phyloP scores from a whole-genome alignment of 2,329 filamentous ascomycete genomes.

The Fusarium papillatum region DNA sequence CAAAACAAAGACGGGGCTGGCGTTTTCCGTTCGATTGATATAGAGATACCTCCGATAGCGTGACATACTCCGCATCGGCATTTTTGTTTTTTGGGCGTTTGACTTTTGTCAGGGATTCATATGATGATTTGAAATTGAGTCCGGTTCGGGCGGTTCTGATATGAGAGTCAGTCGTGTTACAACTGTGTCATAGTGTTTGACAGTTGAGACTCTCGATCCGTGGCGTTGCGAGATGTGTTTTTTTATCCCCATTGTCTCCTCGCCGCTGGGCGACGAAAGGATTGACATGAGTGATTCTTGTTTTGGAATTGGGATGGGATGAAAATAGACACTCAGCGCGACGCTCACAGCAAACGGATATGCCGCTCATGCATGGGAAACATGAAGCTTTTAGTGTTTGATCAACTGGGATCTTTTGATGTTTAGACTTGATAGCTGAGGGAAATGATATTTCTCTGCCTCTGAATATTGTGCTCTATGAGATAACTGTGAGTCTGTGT shows the following conservation, averaged over 20 bases:
- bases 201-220: slow-evolving; percentile 6
- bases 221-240: slow-evolving; percentile 31
- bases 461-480: not conserved
- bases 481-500: no score
- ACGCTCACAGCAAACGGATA: slow-evolving; percentile 41
- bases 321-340: slow-evolving; percentile 36
- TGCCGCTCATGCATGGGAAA: slow-evolving; percentile 31
- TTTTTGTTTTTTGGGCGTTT: slow-evolving; percentile 27
- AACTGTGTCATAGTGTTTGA: slow-evolving; percentile 3
- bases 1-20: slow-evolving; percentile 38
- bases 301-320: slow-evolving; percentile 27
- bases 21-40: slow-evolving; percentile 48
- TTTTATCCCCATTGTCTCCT: slow-evolving; percentile 23
- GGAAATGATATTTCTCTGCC: slow-evolving; percentile 15
- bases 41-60: slow-evolving; percentile 44
- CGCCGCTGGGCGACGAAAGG: slow-evolving; percentile 26
- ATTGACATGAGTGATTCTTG: slow-evolving; percentile 31
- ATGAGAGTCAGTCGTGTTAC: slow-evolving; percentile 30
- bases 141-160: slow-evolving; percentile 33
- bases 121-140: slow-evolving; percentile 26
- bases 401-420: slow-evolving; percentile 23
- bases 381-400: slow-evolving; percentile 19
- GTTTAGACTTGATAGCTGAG: slow-evolving; percentile 31
- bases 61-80: slow-evolving; percentile 39
- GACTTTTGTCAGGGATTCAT: slow-evolving; percentile 12